Evolutionary conservation across 1,139 yeast species (phyloP), one percentile per base, ranked within the genome.

Genomic region (Kurtzmaniella quercitrusa): DNA sequence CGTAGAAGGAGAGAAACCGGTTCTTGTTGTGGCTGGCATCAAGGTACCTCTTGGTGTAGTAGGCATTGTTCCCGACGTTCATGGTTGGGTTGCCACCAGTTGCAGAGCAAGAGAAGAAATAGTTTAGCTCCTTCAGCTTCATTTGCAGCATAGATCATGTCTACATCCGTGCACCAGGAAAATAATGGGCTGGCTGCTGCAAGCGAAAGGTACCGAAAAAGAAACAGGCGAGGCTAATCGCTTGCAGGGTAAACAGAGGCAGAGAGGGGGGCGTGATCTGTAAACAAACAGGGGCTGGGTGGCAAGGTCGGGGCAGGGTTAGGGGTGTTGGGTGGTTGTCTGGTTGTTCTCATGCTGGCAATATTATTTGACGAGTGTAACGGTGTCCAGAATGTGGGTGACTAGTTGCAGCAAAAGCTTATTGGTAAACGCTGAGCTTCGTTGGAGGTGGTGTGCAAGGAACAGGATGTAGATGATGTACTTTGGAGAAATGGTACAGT

Each of bases 101-200:
- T 14, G 36, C 5, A 14, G 18, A 31, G 12, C 29, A 36, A 11
- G 8, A n/a, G 25, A 36, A 36, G 21, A 21, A 36, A 19, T 6
- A 11, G 23, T 19, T 21, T 7, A 34, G 6, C 3, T 6, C n/a
- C 21, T 18, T 5, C 15, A 17, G 25, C 7, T 19, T 34, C 21
- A 34, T 11, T 17, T 34, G 27, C 25, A 36, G 21, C 38, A 19
- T 18, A 31, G 18, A 14, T 9, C 12, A 7, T 7, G 21, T 14
- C 27, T 7, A 19, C 43, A 41, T 41, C 43, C 43, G 29, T 17
- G 36, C 43, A 36, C 39, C 43, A 9, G n/a, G 31, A 7, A 24
- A 25, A 19, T 33, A 24, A 9, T 15, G 17, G 43, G 43, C 43
- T 41, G 43, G 39, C 34, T 39, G 11, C 9, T 24, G 38, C 42